Base-by-base conservation (phyloP, 2,329 filamentous ascomycete species). In the Penicillium oxalicum region DNA sequence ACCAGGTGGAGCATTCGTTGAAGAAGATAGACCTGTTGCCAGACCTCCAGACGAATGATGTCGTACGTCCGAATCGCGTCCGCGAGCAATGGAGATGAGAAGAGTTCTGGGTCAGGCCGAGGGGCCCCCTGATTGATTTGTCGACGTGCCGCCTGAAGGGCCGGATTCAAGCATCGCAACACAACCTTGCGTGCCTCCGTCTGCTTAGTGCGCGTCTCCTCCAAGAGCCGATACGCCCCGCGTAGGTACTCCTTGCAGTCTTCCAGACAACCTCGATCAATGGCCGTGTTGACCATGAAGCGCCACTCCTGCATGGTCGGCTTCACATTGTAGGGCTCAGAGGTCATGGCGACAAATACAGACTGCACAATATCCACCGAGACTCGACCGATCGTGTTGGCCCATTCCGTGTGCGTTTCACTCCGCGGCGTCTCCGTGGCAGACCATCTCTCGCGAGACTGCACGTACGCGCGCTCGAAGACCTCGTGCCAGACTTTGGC, bases 381-480 rank as follows among this genome's bases (percentile, higher is more conserved):
- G 6, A 83, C 61, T 48, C 64, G 48, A 39, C 66, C 70, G 9
- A 56, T 43, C 3, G 43, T 37, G 24, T 51, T 50, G 28, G 49
- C 48, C 32, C 45, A 35, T 5, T 48, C 28, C 32, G 42, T 40
- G 44, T 51, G 8, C 43, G 44, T 27, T 28, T 35, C 26, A 18
- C 24, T 32, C n/a, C 25, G 49, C 12, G 5, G 7, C 9, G 29
- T 39, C 36, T 33, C 32, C 11, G 36, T 26, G 5, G 27, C 27
- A 5, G 33, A 42, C 36, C 55, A 51, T 28, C 61, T 49, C 41
- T 55, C 37, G 63, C 70, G 63, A 3, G 75, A 71, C 36, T 82
- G 73, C 8, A 87, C 71, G 58, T 81, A 84, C 0, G 84, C 77
- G 78, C 85, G 87, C 51, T 81, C 74, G 12, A 91, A 71, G 2